Evolutionary conservation across 225 moss, liverwort and hornwort genomes (phyloP).

Genomic region (Pseudoscleropodium purum): DNA sequence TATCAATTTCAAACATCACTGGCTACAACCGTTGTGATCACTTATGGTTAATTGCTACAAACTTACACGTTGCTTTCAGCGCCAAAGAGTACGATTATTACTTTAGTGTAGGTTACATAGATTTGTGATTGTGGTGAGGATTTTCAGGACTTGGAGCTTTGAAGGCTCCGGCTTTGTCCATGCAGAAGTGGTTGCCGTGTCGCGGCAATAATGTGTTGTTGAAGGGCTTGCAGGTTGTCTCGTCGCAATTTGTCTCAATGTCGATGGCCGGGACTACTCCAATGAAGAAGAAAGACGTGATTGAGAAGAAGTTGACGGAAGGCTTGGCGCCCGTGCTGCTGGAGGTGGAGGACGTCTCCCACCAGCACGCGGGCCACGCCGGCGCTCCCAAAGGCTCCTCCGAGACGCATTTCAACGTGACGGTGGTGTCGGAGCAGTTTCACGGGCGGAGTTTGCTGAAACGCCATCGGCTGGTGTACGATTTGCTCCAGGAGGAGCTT

Average conservation of each 20-base stretch:
- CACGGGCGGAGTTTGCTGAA: conserved; percentile 60
- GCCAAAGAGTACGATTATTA: background rate
- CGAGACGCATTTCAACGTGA: conserved; percentile 90
- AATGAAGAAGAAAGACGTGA: conserved; percentile 37
- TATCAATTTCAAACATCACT: background rate
- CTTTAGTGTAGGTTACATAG: background rate
- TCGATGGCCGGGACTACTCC: conserved; percentile 13
- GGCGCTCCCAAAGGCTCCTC: conserved; percentile 83
- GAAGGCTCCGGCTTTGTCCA: background rate
- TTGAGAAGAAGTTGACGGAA: conserved; percentile 75
- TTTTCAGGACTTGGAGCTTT: background rate
- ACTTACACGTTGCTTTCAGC: background rate
- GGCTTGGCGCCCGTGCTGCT: conserved; percentile 54
- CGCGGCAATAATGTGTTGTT: conserved; percentile 57
- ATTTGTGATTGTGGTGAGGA: background rate
- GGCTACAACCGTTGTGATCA: background rate
- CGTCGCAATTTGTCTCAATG: conserved; percentile 27
- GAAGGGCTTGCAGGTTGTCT: conserved; percentile 41
- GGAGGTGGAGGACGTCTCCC: conserved; percentile 77
- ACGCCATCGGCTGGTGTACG: conserved; percentile 74
- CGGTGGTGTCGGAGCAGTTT: conserved; percentile 80
- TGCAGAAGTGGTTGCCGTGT: conserved; percentile 52
- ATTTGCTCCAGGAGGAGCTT: conserved; percentile 70
- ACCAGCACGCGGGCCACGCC: conserved; percentile 91
- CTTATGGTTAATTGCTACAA: background rate